phyloP scores from a whole-genome alignment of 768 basidiomycete genomes.

The Russula sp. region DNA sequence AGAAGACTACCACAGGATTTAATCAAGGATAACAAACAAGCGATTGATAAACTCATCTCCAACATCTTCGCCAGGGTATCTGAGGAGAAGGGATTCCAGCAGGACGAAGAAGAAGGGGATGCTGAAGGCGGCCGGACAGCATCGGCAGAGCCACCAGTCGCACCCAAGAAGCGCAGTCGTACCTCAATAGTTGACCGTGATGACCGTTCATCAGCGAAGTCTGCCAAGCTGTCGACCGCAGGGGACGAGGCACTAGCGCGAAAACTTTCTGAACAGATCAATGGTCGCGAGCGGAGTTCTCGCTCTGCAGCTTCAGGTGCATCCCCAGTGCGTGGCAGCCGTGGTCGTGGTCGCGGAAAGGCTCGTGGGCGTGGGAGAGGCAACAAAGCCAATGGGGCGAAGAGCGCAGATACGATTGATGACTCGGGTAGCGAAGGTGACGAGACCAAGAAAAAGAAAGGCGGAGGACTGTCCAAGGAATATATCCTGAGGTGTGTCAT shows the following conservation, averaged over 20 bases:
- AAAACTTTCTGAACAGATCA: slow-evolving; percentile 45
- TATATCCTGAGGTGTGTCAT: slow-evolving; percentile 61
- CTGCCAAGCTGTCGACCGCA: slow-evolving; percentile 33
- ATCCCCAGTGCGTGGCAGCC: slow-evolving; percentile 27
- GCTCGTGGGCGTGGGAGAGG: slow-evolving; percentile 26
- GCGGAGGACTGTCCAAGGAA: slow-evolving; percentile 73
- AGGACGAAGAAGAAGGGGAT: slow-evolving; percentile 30
- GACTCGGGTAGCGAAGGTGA: slow-evolving; percentile 39
- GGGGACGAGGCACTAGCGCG: slow-evolving; percentile 39
- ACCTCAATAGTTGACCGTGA: slow-evolving; percentile 29
- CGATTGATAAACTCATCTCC: slow-evolving; percentile 67
- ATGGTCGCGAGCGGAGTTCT: slow-evolving; percentile 39
- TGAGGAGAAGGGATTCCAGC: slow-evolving; percentile 29
- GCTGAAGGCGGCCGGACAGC: slow-evolving; percentile 14
- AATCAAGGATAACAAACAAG: slow-evolving; percentile 63
- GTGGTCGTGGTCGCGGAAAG: slow-evolving; percentile 27
- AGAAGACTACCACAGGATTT: slow-evolving; percentile 54
- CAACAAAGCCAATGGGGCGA: slow-evolving; percentile 36
- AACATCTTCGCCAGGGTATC: slow-evolving; percentile 62
- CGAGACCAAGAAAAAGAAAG: slow-evolving; percentile 46
- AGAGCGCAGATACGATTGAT: slow-evolving; percentile 38
- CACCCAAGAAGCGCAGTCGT: slow-evolving; percentile 29
- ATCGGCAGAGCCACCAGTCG: slow-evolving; percentile 3
- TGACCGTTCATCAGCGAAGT: slow-evolving; percentile 25
- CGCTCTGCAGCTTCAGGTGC: slow-evolving; percentile 31